These are phyloP conservation scores for Daldinia childiae DNA, from an alignment of 495 filamentous ascomycete species.

Conservation along the genomic window DNA sequence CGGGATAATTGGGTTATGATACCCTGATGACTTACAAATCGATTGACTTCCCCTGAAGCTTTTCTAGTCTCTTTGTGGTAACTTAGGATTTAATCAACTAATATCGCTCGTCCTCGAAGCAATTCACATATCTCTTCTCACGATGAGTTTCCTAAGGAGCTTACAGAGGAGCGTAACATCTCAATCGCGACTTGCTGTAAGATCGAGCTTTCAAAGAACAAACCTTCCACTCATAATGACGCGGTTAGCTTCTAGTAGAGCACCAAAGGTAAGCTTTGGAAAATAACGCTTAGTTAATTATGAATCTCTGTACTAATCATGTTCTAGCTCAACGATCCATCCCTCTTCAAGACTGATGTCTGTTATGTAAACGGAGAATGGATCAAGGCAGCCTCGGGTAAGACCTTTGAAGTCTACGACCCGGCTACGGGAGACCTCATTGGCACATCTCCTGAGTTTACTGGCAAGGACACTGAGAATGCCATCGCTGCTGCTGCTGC, in stretches of 20 bases:
- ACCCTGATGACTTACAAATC: background rate
- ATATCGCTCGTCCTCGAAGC: background rate
- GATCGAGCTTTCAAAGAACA: slow-evolving; percentile 51
- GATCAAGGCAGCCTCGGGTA: slow-evolving; percentile 75
- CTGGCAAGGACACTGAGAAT: slow-evolving; percentile 73
- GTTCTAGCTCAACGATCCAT: slow-evolving; percentile 78
- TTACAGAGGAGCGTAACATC: slow-evolving; percentile 51
- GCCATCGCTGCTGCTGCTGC: slow-evolving; percentile 80
- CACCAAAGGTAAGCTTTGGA: slow-evolving; percentile 50
- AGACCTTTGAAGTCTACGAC: slow-evolving; percentile 85
- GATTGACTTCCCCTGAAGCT: slow-evolving; percentile 2
- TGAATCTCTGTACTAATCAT: slow-evolving; percentile 4
- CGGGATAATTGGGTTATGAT: background rate
- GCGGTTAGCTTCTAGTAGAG: slow-evolving; percentile 56
- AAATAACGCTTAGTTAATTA: background rate
- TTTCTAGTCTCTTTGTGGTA: slow-evolving; percentile 3
- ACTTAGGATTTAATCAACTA: slow-evolving; percentile 5
- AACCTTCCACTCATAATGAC: slow-evolving; percentile 47
- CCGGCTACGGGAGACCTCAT: slow-evolving; percentile 82
- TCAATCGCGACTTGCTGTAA: slow-evolving; percentile 43
- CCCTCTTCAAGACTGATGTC: slow-evolving; percentile 79
- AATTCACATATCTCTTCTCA: slow-evolving; percentile 1
- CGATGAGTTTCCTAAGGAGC: slow-evolving; percentile 35
- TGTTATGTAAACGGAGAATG: slow-evolving; percentile 89
- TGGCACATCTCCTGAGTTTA: slow-evolving; percentile 85